Base-by-base conservation (phyloP, 2,329 filamentous ascomycete species). In the Rutstroemia sydowiana region DNA sequence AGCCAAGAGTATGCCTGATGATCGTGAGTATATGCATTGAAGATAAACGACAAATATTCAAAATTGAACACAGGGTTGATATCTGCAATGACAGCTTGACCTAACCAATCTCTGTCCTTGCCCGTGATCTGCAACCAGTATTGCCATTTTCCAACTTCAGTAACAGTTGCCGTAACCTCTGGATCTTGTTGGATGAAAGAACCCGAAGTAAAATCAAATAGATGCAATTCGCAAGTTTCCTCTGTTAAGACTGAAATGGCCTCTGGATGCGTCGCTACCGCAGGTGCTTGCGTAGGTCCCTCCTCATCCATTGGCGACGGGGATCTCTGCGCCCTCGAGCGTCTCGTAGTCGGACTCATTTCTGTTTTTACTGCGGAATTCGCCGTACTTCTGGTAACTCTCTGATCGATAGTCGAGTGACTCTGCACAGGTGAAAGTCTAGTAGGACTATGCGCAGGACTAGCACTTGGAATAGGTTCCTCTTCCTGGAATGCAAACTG, bases 61-160 rank as follows among this genome's bases (percentile, higher is more conserved):
- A 96, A 97, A 71, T 97, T 97, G 75, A 97, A 98, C 18, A 98
- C 91, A 0, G 93, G 93, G 63, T 97, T 97, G 69, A 97, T 89
- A 61, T 98, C 93, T 6, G 88, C 85, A 28, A 90, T 76, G 28
- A 98, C 82, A 2, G 85, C 79, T 58, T 95, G 88, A 20, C 90
- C 90, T 2, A 98, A 75, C 88, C 90, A 96, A 49, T 91, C 83
- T 63, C 82, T 84, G 31, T 88, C 81, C 36, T 80, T 76, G 56
- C 85, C 84, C 39, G 81, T 79, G 51, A 97, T 85, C 65, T 96
- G 88, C 30, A 98, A 75, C 90, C 90, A 97, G 71, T 97, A 98
- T 59, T 93, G 80, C 93, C 93, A 98, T 51, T 84, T 81, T 7
- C 91, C 92, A 48, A 90, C 78, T 65, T 97, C 92, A 0, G 84